A percentile compares a stretch with the other conserved stretches of the same genome.
phyloP scores from a whole-genome alignment of 805 yeast genomes.

The Yarrowia hollandica region DNA sequence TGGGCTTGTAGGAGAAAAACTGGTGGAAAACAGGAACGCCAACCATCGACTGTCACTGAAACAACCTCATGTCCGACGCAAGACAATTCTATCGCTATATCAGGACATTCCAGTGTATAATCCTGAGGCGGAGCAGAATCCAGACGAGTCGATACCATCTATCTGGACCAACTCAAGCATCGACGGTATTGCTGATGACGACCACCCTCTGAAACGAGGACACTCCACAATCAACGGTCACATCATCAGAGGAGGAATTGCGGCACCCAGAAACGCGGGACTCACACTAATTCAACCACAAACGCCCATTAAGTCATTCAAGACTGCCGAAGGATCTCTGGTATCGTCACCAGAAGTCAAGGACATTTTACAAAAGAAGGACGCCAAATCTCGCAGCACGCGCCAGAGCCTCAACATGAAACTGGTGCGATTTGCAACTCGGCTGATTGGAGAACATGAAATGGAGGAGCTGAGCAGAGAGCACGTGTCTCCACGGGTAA shows the following conservation, averaged over 20 bases:
- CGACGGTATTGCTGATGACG: conserved; percentile 17
- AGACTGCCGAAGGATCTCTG: conserved; percentile 7
- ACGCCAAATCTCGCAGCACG: not conserved
- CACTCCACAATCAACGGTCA: conserved; percentile 24
- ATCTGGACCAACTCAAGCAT: conserved; percentile 23
- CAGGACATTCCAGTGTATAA: conserved; percentile 27
- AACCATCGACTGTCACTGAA: not conserved
- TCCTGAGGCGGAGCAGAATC: not conserved
- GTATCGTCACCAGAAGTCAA: conserved; percentile 10
- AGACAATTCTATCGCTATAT: conserved; percentile 33
- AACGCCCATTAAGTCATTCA: conserved; percentile 4
- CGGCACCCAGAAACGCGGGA: conserved; percentile 20
- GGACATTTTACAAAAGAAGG: conserved; percentile 16
- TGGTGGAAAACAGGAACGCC: conserved; percentile 8
- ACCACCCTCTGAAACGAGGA: conserved; percentile 14
- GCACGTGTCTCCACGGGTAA: conserved; percentile 7
- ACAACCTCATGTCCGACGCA: conserved; percentile 31
- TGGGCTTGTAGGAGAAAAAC: conserved; percentile 33
- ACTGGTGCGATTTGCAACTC: conserved; percentile 16
- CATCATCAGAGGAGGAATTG: conserved; percentile 23
- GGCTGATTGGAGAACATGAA: conserved; percentile 22
- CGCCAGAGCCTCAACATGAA: conserved; percentile 18
- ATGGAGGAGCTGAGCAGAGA: conserved; percentile 24
- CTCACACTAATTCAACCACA: conserved; percentile 18
- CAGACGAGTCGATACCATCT: conserved; percentile 21